These are phyloP conservation scores for Melaleuca quinquenervia DNA, from an alignment of 345 rosid genomes.

Conservation along the genomic window DNA sequence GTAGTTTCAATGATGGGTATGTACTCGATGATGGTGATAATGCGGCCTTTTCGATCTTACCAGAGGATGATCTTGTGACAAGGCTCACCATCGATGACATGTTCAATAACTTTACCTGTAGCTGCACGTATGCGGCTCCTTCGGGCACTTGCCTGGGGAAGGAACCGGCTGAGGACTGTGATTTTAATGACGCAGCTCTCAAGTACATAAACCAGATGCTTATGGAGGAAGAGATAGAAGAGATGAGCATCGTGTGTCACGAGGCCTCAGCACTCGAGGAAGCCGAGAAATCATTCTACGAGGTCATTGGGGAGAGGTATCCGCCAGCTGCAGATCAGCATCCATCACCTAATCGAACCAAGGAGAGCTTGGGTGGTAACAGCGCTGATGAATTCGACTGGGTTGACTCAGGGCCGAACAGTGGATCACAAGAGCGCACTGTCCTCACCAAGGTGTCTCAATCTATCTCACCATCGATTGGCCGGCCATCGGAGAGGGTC, in stretches of 20 bases:
- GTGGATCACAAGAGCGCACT: conserved; percentile 7
- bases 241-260: conserved; percentile 36
- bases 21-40: not conserved
- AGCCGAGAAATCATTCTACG: conserved; percentile 51
- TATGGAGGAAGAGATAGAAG: conserved; percentile 57
- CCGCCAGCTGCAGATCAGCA: conserved; percentile 13
- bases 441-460: conserved; percentile 5
- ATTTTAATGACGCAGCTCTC: conserved; percentile 43
- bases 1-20: conserved; percentile 11
- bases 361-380: not conserved
- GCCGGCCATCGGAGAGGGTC: conserved; percentile 8
- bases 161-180: conserved; percentile 25
- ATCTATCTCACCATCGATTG: conserved; percentile 13
- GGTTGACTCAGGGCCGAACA: conserved; percentile 2
- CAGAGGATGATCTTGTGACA: conserved; percentile 3
- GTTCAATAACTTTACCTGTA: not conserved
- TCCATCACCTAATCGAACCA: not conserved
- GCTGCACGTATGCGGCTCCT: conserved; percentile 1
- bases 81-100: not conserved
- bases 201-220: conserved; percentile 43
- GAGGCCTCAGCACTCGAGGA: conserved; percentile 50
- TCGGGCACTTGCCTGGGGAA: not conserved
- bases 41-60: not conserved
- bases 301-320: conserved; percentile 43
- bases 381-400: not conserved